Evolutionary conservation across 441 rosid species (phyloP), one percentile per base, ranked within the genome.

Genomic region (Aleurites moluccanus): DNA sequence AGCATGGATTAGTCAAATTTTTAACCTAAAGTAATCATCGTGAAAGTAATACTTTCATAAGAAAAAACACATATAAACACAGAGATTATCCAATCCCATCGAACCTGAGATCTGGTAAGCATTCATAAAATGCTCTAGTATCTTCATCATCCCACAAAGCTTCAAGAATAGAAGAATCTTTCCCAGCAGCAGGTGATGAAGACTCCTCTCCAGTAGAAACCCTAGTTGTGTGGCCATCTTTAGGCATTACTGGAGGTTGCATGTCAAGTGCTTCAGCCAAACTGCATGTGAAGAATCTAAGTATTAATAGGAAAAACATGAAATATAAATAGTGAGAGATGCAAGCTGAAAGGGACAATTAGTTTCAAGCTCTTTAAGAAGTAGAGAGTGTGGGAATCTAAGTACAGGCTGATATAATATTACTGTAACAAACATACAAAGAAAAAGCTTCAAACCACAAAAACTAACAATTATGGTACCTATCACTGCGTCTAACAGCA

Each of bases 101-200:
- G 81, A 77, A 96, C 99, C 99, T 94, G 76, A 96, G 96, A 89
- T 96, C 99, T 35, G 98, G 97, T 73, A 92, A 85, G 81, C 91
- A 88, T 86, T 94, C 99, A 76, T 96, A 96, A 83, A 96, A 96
- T 69, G 98, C 90, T 81, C 91, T 90, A 52, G 99, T 92, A 80
- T 97, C 99, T 73, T 94, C 99, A 80, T 97, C 99, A 85, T 97
- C 99, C 99, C 99, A 94, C 75, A 92, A 79, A 73, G 97, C 89
- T 86, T 94, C 99, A 6, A 83, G 81, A 77, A 60, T 83, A 47
- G 92, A 85, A 76, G 96, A 82, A 78, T 94, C 99, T 82, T 96
- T 96, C 59, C 89, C 91, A 57, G 92, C 79, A 74, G 86, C 85
- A 83, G 91, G 88, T 57, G 91, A 87, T 47, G 93, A 86, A 56